Conservation (phyloP, 2,329 filamentous ascomycete genomes). For the Fusarium coffeatum region DNA sequence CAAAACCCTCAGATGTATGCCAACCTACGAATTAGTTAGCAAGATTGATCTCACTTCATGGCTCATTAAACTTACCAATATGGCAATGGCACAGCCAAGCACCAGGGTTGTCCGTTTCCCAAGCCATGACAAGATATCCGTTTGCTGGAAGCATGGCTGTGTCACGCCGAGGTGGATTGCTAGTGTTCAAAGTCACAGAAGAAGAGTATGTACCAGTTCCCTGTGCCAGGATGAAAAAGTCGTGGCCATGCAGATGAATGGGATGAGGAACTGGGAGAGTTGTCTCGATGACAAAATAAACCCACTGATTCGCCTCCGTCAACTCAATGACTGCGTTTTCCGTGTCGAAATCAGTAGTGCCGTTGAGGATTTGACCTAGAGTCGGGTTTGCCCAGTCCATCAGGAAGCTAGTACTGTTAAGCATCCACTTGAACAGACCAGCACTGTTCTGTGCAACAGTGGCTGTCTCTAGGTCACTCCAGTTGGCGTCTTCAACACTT, state of each 20-base stretch:
- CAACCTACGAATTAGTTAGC: neutral
- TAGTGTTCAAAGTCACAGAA: conserved; percentile 11
- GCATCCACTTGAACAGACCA: conserved; percentile 18
- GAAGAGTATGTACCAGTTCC: conserved; percentile 30
- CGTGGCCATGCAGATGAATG: conserved; percentile 54
- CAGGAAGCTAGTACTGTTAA: conserved; percentile 17
- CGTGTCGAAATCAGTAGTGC: neutral
- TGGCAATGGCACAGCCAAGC: conserved; percentile 64
- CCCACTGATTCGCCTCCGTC: conserved; percentile 43
- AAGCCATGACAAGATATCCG: conserved; percentile 63
- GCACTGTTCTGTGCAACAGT: conserved; percentile 10
- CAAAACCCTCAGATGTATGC: conserved; percentile 15
- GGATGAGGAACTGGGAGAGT: conserved; percentile 46
- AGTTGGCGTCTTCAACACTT: conserved; percentile 47
- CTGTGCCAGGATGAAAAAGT: conserved; percentile 48
- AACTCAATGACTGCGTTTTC: conserved; percentile 46
- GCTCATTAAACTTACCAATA: conserved; percentile 43
- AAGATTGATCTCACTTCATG: rapidly evolving
- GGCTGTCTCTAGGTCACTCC: conserved; percentile 26
- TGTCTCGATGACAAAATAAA: conserved; percentile 48
- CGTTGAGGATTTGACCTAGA: conserved; percentile 9
- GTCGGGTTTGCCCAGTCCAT: conserved; percentile 18
- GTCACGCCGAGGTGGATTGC: conserved; percentile 65
- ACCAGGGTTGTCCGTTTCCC: conserved; percentile 62
- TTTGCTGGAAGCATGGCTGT: conserved; percentile 59